Base-by-base conservation (phyloP, 176 grass and related monocot species). In the Oryza australiensis region DNA sequence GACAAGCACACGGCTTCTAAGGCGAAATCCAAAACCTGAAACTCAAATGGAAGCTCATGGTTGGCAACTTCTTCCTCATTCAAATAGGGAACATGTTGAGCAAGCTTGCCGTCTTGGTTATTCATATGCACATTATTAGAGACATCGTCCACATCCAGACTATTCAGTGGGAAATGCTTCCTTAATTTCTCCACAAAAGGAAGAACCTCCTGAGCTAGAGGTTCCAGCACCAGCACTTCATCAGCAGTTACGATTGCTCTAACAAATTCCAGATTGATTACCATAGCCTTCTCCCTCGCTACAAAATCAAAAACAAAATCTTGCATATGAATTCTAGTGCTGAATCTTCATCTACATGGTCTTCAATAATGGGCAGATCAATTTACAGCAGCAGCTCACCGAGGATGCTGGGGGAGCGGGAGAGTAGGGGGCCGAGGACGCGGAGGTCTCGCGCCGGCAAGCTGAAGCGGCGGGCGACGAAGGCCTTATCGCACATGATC, bases 131-230 rank as follows among this genome's bases (percentile, higher is more conserved):
- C 46, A 71, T 64, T 32, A 18, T 20, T 71, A 46, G 83, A n/a
- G 1, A 77, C 86, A 82, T 46, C 32, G 48, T 76, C 70, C 73
- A 16, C 65, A 14, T 67, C 51, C 74, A 80, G 27, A 63, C 78
- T 87, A 46, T 86, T 93, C 20, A 74, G n/a, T 46, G 94, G 86
- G 48, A 93, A 79, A 26, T 86, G 91, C 13, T 69, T 81, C 57
- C 86, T 97, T 68, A 91, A 49, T 77, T 91, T 92, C 68, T 95
- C 87, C 3, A 95, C 67, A 13, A 92, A 95, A 75, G 87, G 90
- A 23, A 93, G 70, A 85, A 97, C 94, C 86, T 93, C 90, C n/a
- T 91, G 88, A 40, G 72, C 86, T 68, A 97, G 86, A 85, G 94
- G 94, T 65, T 97, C 94, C 62, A 91, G 82, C 53, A 93, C 64